A percentile compares a stretch with the other conserved stretches of the same genome.
These are phyloP conservation scores for Asterella californica DNA, from an alignment of 225 moss, liverwort and hornwort genomes.

Conservation along the genomic window DNA sequence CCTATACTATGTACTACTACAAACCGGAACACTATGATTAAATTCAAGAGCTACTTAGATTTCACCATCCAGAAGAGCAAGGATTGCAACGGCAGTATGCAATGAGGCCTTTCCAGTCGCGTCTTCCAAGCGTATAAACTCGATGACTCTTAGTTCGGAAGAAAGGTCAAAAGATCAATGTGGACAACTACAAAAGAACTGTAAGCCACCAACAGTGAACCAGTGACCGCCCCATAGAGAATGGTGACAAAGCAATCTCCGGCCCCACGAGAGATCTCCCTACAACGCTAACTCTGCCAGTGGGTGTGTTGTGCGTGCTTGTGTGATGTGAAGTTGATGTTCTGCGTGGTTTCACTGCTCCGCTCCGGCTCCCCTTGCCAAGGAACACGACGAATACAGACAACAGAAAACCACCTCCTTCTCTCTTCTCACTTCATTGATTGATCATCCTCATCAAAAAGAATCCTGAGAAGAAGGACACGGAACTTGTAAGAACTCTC, in stretches of 20 bases:
- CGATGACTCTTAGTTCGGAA: background rate
- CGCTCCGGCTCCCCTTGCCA: no score
- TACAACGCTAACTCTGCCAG: background rate
- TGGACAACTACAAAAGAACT: background rate
- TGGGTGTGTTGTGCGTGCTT: background rate
- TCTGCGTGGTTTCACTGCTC: no score
- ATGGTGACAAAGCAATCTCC: background rate
- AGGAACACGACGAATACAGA: no score
- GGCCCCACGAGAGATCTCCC: background rate
- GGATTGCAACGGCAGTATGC: no score
- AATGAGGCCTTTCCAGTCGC: background rate
- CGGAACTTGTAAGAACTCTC: no score
- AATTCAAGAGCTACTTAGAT: background rate
- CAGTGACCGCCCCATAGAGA: background rate
- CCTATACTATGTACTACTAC: background rate
- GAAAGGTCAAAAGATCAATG: slow-evolving; percentile 2
- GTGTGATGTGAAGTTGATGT: background rate
- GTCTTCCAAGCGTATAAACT: background rate
- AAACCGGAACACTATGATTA: background rate
- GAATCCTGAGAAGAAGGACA: no score
- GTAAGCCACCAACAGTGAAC: background rate
- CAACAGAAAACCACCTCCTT: no score
- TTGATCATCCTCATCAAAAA: no score
- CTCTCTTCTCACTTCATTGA: no score
- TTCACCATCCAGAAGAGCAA: background rate